phyloP scores from a whole-genome alignment of 2,329 filamentous ascomycete species.

The Curvularia verruculosa region DNA sequence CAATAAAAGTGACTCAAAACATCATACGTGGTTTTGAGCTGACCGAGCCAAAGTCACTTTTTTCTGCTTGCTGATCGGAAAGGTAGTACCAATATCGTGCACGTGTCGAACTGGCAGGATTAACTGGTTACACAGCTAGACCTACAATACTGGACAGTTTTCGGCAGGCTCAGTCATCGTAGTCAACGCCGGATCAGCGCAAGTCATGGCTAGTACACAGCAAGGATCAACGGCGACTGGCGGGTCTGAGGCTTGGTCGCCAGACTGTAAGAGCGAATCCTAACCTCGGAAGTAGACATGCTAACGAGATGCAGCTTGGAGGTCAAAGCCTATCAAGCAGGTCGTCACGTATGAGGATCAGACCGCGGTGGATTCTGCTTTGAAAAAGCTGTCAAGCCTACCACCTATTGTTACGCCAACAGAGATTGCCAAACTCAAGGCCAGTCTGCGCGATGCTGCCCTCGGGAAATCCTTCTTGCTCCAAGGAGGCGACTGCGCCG shows the following conservation, averaged over 20 bases:
- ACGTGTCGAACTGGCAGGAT: conserved; percentile 18
- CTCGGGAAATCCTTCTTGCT: conserved; percentile 90
- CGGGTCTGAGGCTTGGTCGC: conserved; percentile 44
- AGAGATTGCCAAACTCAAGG: conserved; percentile 81
- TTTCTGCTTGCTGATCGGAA: not conserved
- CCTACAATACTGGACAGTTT: conserved; percentile 12
- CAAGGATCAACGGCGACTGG: conserved; percentile 9
- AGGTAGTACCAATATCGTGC: conserved; percentile 5
- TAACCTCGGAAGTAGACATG: not conserved
- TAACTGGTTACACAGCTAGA: conserved; percentile 21
- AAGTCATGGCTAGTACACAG: conserved; percentile 7
- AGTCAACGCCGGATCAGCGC: conserved; percentile 1
- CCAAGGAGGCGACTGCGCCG: conserved; percentile 95
- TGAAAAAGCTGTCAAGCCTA: conserved; percentile 69
- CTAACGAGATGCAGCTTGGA: conserved; percentile 65
- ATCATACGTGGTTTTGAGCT: not conserved
- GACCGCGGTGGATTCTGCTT: conserved; percentile 63
- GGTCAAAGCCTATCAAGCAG: conserved; percentile 79
- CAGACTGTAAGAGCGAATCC: conserved; percentile 42
- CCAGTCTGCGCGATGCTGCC: conserved; percentile 82
- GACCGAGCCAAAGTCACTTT: not conserved
- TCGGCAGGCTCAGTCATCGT: conserved; percentile 4
- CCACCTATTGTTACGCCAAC: conserved; percentile 80
- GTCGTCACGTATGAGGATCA: conserved; percentile 71
- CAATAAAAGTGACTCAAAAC: conserved; percentile 22